Conservation (phyloP, 495 filamentous ascomycete species). For the Neohortaea acidophila region DNA sequence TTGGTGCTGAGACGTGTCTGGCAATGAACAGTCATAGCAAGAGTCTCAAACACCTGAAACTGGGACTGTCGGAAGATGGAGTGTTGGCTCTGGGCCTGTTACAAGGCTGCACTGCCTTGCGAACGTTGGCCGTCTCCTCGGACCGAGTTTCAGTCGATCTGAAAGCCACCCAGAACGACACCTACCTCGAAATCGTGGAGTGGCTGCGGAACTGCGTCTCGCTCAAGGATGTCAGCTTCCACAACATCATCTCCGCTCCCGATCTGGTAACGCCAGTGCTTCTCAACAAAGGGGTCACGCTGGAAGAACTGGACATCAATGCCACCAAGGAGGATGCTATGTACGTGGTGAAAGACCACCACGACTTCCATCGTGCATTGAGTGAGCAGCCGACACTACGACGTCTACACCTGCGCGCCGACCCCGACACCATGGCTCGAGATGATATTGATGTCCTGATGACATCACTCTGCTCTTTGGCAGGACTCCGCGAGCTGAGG, state of each 20-base stretch:
- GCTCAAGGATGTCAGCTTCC: slow-evolving; percentile 37
- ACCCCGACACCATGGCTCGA: slow-evolving; percentile 30
- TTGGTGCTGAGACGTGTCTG: slow-evolving; percentile 40
- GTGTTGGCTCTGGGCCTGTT: slow-evolving; percentile 37
- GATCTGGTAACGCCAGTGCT: slow-evolving; percentile 40
- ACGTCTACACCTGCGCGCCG: slow-evolving; percentile 35
- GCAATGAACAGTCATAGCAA: slow-evolving; percentile 42
- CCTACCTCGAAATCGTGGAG: slow-evolving; percentile 35
- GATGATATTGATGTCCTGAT: slow-evolving; percentile 37
- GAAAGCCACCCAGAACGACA: slow-evolving; percentile 32
- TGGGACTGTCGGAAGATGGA: slow-evolving; percentile 36
- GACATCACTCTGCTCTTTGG: slow-evolving; percentile 32
- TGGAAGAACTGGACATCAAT: slow-evolving; percentile 34
- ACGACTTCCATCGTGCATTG: slow-evolving; percentile 39
- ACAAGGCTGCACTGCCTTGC: slow-evolving; percentile 36
- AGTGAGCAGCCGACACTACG: slow-evolving; percentile 33
- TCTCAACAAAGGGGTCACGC: slow-evolving; percentile 33
- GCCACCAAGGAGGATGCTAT: slow-evolving; percentile 13
- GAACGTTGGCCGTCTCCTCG: slow-evolving; percentile 36
- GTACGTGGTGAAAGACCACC: slow-evolving; percentile 32
- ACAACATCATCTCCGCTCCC: slow-evolving; percentile 35
- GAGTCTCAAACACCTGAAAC: slow-evolving; percentile 40
- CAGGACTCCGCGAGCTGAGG: slow-evolving; percentile 35
- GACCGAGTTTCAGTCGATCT: slow-evolving; percentile 24
- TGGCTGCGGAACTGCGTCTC: slow-evolving; percentile 43